Evolutionary conservation across 2,329 filamentous ascomycete genomes (phyloP), one percentile per base, ranked within the genome.

Genomic region (Dactylonectria macrodidyma): DNA sequence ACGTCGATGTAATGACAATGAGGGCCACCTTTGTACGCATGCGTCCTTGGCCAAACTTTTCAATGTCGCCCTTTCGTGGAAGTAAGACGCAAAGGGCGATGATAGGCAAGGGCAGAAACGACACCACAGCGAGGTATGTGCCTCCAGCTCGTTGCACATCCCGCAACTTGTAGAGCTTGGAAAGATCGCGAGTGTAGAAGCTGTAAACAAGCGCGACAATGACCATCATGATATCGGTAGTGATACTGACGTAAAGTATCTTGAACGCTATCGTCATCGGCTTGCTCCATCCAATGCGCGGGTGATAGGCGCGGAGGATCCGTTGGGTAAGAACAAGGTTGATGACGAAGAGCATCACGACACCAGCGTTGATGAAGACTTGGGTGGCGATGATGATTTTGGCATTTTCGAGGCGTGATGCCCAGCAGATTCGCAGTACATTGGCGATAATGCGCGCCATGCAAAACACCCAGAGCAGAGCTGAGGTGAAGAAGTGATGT

Each of bases 321-420:
- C 93, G 90, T 79, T 94, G 92, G 0, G 90, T 81, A 77, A 95
- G 92, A 73, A 95, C 81, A 34, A 96, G 81, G 81, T 97, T 95
- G 79, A 94, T 83, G 75, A 95, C 81, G 80, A 92, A 95, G 24
- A 96, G 83, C 14, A 96, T 79, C 36, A 96, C 78, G 14, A 94
- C 89, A 48, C 93, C 93, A 0, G 91, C 90, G 47, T 90, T 88
- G 62, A 93, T 88, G 73, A 95, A 90, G 76, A 95, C 87, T 70
- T 85, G 85, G 5, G 92, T 88, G 9, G 90, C 89, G 67, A 89
- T 85, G 74, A 81, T 83, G 62, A 88, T 72, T 66, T 76, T 74
- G 67, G 81, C 67, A 73, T 81, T 78, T 58, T 54, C 67, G 2
- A 83, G 82, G 46, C 79, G 71, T 54, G 78, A 79, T 26, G 85